phyloP scores from a whole-genome alignment of 345 rosid species.

The Linum lewisii region DNA sequence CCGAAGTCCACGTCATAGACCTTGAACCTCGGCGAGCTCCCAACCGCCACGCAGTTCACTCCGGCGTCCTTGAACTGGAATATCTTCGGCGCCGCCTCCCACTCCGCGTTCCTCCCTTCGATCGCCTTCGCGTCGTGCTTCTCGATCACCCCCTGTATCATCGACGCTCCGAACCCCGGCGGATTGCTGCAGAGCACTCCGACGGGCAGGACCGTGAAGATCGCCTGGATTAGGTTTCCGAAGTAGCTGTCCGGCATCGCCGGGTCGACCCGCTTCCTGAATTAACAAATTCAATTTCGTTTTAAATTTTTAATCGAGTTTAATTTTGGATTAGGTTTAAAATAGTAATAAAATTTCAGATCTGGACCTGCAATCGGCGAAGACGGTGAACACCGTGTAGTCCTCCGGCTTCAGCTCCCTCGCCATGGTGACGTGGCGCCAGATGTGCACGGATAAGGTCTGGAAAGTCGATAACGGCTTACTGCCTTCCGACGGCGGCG shows the following conservation, averaged over 20 bases:
- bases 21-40: constrained; percentile 91
- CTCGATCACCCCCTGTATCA: constrained; percentile 61
- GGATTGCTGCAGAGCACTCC: constrained; percentile 56
- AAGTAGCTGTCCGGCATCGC: constrained; percentile 78
- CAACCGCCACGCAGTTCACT: constrained; percentile 72
- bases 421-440: constrained; percentile 84
- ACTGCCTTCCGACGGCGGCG: constrained; percentile 28
- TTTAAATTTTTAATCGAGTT: too few species aligned
- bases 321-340: too few species aligned
- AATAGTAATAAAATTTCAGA: too few species aligned
- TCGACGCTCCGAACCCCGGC: constrained; percentile 57
- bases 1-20: constrained; percentile 93
- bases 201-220: constrained; percentile 71
- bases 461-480: constrained; percentile 89
- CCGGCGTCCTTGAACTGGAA: constrained; percentile 86
- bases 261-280: constrained; percentile 68
- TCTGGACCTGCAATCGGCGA: constrained; percentile 51
- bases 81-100: constrained; percentile 74
- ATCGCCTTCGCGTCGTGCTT: constrained; percentile 62
- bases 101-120: constrained; percentile 57
- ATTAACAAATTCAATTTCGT: too few species aligned
- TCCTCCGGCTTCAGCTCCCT: constrained; percentile 75
- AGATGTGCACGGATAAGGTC: constrained; percentile 61
- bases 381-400: constrained; percentile 70
- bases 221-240: constrained; percentile 84